Evolutionary conservation across 495 filamentous ascomycete species (phyloP).

Genomic region (Collariella sp.): DNA sequence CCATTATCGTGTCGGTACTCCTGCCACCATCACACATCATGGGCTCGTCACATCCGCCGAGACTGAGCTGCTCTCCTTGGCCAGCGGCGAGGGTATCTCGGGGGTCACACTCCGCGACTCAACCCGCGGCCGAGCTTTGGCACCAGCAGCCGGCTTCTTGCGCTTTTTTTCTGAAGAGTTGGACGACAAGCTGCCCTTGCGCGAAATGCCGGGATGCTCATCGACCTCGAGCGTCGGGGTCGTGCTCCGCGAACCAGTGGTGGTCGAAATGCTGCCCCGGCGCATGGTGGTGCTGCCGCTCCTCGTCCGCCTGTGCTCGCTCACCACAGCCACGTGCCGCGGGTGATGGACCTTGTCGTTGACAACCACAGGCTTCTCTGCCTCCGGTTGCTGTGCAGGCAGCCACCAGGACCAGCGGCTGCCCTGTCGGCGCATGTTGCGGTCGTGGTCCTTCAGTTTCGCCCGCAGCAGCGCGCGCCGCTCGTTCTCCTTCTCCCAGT

Average conservation of each 20-base stretch:
- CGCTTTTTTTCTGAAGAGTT: constrained; percentile 42
- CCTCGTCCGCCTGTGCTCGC: constrained; percentile 38
- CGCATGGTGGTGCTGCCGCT: constrained; percentile 41
- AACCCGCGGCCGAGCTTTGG: constrained; percentile 30
- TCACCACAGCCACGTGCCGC: constrained; percentile 31
- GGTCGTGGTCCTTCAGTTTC: constrained; percentile 56
- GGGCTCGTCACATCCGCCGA: constrained; percentile 3
- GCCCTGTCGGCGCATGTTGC: constrained; percentile 54
- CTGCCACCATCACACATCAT: neutral
- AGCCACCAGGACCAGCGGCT: constrained; percentile 83
- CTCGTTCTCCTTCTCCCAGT: constrained; percentile 96
- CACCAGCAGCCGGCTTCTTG: constrained; percentile 34
- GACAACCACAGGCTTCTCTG: constrained; percentile 30
- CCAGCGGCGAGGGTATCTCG: constrained; percentile 43
- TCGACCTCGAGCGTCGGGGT: constrained; percentile 43
- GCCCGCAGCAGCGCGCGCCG: constrained; percentile 63
- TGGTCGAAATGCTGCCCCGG: constrained; percentile 38
- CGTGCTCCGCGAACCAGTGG: constrained; percentile 38
- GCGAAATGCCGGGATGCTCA: constrained; percentile 24
- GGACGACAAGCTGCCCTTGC: constrained; percentile 41
- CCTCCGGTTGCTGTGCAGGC: constrained; percentile 41
- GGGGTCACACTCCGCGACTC: constrained; percentile 45
- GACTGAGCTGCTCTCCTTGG: constrained; percentile 37
- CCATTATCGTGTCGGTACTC: neutral
- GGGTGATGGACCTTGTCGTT: constrained; percentile 34